Percentiles rank a stretch among this genome's conserved stretches.
Evolutionary conservation across 106 monocot species (phyloP).

Genomic region (Dioscorea dumetorum): DNA sequence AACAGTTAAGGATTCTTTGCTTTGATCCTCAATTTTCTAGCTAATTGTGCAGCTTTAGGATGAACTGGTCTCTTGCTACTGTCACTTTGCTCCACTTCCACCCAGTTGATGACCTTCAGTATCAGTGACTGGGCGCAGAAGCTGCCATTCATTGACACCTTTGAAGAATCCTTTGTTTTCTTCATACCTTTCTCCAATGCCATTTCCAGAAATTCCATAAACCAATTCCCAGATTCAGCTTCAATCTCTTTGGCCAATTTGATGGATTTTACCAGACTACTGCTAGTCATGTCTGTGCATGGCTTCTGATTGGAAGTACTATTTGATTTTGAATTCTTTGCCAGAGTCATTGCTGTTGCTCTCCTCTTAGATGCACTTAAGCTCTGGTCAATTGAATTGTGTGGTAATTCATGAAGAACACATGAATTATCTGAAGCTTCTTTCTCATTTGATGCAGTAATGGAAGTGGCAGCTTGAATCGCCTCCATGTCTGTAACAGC

Average conservation of each 20-base stretch:
- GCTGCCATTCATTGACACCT: background rate
- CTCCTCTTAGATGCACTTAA: conserved; percentile 21
- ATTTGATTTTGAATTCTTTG: conserved; percentile 3
- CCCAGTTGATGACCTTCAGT: conserved; percentile 86
- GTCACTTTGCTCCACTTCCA: conserved; percentile 75
- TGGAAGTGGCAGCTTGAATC: conserved; percentile 43
- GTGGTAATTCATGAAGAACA: conserved; percentile 55
- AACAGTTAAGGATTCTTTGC: conserved; percentile 47
- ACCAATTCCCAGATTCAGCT: conserved; percentile 70
- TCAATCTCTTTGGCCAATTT: conserved; percentile 60
- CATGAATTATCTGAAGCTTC: conserved; percentile 9
- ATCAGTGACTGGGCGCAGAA: conserved; percentile 57
- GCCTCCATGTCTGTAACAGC: conserved; percentile 46
- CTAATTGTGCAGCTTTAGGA: conserved; percentile 56
- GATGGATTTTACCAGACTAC: conserved; percentile 29
- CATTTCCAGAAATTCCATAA: conserved; percentile 80
- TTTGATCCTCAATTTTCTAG: conserved; percentile 53
- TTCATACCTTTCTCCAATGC: conserved; percentile 50
- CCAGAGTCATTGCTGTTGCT: conserved; percentile 9
- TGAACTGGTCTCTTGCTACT: conserved; percentile 48
- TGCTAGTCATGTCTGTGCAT: background rate
- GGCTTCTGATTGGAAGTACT: conserved; percentile 7
- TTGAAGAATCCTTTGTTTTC: conserved; percentile 17
- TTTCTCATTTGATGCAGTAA: conserved; percentile 3
- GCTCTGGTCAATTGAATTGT: conserved; percentile 15